A percentile compares a stretch with the other conserved stretches of the same genome.
phyloP scores from a whole-genome alignment of 495 filamentous ascomycete genomes.

The Lichenothelia convexa region DNA sequence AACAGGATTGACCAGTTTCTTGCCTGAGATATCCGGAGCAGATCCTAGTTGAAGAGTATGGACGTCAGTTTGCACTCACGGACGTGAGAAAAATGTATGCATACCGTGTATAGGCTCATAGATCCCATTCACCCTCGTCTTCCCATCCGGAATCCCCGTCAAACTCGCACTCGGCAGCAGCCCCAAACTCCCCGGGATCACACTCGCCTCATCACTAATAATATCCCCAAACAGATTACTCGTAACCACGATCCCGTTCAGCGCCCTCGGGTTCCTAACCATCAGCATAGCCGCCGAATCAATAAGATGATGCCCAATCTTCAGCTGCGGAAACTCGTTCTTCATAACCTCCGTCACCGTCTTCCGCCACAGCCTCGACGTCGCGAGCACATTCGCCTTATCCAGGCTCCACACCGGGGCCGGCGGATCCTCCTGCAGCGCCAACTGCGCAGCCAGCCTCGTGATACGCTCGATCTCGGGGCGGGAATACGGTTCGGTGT shows the following conservation, averaged over 20 bases:
- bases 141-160: conserved; percentile 68
- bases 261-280: conserved; percentile 78
- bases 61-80: not conserved
- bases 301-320: conserved; percentile 79
- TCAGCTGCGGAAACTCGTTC: conserved; percentile 76
- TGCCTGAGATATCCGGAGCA: conserved; percentile 61
- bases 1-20: conserved; percentile 68
- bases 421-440: conserved; percentile 61
- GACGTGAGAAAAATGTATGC: conserved; percentile 9
- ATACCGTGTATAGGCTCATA: conserved; percentile 96
- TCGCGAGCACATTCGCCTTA: conserved; percentile 95
- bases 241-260: conserved; percentile 87
- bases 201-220: conserved; percentile 88
- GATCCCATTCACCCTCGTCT: conserved; percentile 61
- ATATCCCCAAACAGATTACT: conserved; percentile 97
- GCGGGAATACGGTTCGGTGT: conserved; percentile 80
- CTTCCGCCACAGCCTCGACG: conserved; percentile 77
- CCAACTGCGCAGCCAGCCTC: conserved; percentile 65
- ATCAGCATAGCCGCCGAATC: conserved; percentile 94
- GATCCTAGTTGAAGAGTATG: conserved; percentile 26
- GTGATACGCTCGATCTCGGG: conserved; percentile 80
- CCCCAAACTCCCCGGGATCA: conserved; percentile 84
- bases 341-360: conserved; percentile 62
- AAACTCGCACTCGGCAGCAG: conserved; percentile 79
- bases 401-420: conserved; percentile 76